Conservation (phyloP, 345 rosid species). For the Gossypium herbaceum region DNA sequence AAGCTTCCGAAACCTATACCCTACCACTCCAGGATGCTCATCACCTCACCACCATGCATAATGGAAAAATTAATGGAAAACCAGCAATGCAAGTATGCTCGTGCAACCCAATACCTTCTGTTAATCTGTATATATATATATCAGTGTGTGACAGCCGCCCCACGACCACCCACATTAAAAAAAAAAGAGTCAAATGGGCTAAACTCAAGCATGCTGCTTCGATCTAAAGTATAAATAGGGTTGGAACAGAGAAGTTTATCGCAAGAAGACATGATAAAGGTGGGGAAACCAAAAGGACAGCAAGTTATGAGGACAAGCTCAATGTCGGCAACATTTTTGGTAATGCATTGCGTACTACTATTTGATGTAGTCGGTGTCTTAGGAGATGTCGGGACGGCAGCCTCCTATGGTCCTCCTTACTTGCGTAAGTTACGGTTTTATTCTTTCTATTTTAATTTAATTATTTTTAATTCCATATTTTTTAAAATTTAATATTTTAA, state of each 20-base stretch:
- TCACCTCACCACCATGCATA: not conserved
- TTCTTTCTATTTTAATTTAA: too few species aligned
- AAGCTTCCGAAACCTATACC: slow-evolving; percentile 1
- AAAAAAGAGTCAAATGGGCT: not conserved
- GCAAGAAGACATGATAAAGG: not conserved
- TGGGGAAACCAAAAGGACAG: not conserved
- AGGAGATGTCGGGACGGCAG: slow-evolving; percentile 30
- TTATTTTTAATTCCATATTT: too few species aligned
- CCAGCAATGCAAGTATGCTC: not conserved
- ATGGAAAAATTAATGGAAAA: not conserved
- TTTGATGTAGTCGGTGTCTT: not conserved
- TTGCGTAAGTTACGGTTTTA: not conserved
- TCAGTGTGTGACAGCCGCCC: not conserved
- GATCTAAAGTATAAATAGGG: not conserved
- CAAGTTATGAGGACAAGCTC: not conserved
- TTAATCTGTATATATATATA: not conserved
- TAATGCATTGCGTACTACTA: not conserved
- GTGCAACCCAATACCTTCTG: not conserved
- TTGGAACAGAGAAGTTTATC: not conserved
- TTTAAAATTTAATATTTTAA: too few species aligned
- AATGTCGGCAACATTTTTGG: not conserved
- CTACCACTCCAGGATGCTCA: not conserved
- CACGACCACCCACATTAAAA: not conserved
- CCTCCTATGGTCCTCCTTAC: slow-evolving; percentile 25
- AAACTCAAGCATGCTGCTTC: not conserved